phyloP scores from a whole-genome alignment of 345 rosid species.

The Gossypium thurberi region DNA sequence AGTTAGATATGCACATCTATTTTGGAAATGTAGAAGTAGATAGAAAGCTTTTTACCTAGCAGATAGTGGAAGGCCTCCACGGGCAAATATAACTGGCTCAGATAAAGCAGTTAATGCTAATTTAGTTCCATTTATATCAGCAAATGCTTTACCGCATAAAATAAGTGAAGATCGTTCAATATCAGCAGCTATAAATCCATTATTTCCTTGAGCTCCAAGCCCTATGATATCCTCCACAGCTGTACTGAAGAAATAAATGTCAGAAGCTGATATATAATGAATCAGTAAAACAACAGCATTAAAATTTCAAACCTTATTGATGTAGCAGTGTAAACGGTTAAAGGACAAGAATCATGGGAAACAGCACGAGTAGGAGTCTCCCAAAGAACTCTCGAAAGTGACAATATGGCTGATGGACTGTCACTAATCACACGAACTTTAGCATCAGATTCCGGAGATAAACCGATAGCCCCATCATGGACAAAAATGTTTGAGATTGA shows the following conservation, averaged over 20 bases:
- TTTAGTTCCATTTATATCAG: constrained; percentile 26
- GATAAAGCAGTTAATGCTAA: constrained; percentile 23
- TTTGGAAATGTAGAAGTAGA: neutral
- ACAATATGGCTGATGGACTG: constrained; percentile 25
- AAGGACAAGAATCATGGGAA: constrained; percentile 38
- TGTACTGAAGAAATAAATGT: constrained; percentile 11
- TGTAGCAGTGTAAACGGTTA: constrained; percentile 29
- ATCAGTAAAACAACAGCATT: neutral
- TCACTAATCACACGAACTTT: constrained; percentile 39
- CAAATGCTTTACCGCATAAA: constrained; percentile 28
- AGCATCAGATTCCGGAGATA: constrained; percentile 19
- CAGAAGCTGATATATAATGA: neutral
- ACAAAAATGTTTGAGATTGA: constrained; percentile 24
- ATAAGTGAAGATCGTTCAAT: constrained; percentile 29
- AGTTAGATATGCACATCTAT: neutral
- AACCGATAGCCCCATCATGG: constrained; percentile 34
- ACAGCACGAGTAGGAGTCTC: constrained; percentile 25
- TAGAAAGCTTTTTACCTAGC: constrained; percentile 16
- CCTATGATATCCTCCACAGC: constrained; percentile 18
- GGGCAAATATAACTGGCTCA: constrained; percentile 28
- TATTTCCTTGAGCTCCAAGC: constrained; percentile 23
- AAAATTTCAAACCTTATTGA: constrained; percentile 25
- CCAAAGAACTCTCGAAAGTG: constrained; percentile 26
- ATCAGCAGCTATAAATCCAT: constrained; percentile 31
- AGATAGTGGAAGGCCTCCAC: constrained; percentile 28